Conservation (phyloP, 139 green algal genomes). For the Coelastrella sp. region DNA sequence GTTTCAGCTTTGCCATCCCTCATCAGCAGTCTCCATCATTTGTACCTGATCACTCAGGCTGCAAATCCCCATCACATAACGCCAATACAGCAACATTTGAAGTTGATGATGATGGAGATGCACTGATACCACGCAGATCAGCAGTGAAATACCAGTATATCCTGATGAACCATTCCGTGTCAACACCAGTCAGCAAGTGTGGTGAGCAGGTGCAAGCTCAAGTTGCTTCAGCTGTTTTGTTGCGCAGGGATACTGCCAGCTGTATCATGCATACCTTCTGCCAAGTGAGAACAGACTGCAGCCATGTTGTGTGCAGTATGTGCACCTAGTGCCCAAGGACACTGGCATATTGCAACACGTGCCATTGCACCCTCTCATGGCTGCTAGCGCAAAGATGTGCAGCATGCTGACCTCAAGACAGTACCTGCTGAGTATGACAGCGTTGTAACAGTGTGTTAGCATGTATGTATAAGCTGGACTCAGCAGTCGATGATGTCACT, state of each 20-base stretch:
- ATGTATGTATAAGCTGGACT: not conserved
- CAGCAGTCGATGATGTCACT: not conserved
- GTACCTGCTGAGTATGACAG: too few species aligned
- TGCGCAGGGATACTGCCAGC: not conserved
- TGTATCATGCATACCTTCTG: not conserved
- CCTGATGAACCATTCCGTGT: slow-evolving; percentile 28
- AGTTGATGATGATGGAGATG: slow-evolving; percentile 26
- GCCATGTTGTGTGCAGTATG: too few species aligned
- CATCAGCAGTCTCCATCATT: too few species aligned
- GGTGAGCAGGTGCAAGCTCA: slow-evolving; percentile 39
- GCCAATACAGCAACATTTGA: not conserved
- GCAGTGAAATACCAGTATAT: not conserved
- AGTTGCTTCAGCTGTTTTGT: not conserved
- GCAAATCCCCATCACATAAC: too few species aligned
- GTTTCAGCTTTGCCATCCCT: slow-evolving; percentile 12
- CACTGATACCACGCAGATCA: not conserved
- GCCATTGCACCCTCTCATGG: too few species aligned
- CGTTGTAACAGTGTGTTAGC: not conserved
- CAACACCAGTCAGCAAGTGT: slow-evolving; percentile 18
- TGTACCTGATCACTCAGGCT: too few species aligned
- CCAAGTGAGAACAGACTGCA: too few species aligned
- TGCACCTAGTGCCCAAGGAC: too few species aligned
- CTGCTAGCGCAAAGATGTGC: too few species aligned
- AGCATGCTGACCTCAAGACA: too few species aligned
- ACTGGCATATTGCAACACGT: too few species aligned